Evolutionary conservation across 2,329 filamentous ascomycete genomes (phyloP), one percentile per base, ranked within the genome.

Genomic region (Diplocarpon mali): DNA sequence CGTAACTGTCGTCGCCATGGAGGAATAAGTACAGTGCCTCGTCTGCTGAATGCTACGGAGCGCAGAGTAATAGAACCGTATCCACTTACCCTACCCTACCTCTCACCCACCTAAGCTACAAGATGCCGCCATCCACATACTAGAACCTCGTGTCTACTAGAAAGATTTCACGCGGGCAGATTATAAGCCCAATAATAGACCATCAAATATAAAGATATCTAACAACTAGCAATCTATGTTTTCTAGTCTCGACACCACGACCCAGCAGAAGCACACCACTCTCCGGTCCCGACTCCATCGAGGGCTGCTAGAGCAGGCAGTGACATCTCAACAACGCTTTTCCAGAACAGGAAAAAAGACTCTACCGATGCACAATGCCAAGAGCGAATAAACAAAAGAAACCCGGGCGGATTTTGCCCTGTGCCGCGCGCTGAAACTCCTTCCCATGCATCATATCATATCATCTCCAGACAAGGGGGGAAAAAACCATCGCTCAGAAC

Each of bases 281-380:
- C 30, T 46, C 44, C 39, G 44, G 44, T 46, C 44, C 44, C 44
- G 44, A 46, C 36, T 46, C 44, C 44, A 42, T 46, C 31, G 15
- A 32, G 11, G 30, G 11, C 11, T 32, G 30, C n/a, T 12, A 32
- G 30, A 32, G 11, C 30, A 12, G 16, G 40, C 31, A 30, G 35
- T 13, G 39, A 28, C n/a, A 35, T 30, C 35, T 35, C 31, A 35
- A 35, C 35, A 29, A 38, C 38, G 13, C 27, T 17, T 17, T 7
- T 12, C 37, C 35, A 42, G 32, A 31, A 35, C 30, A 42, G 42
- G 20, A 35, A 35, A 35, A 35, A 28, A 35, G 17, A 27, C 13
- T 30, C 5, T 35, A 41, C 32, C 30, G n/a, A 10, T 5, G 3
- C 11, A 16, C 7, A 17, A 35, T 10, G 14, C 15, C n/a, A 35